Evolutionary conservation across 345 rosid species (phyloP).

Genomic region (Barbarea vulgaris): DNA sequence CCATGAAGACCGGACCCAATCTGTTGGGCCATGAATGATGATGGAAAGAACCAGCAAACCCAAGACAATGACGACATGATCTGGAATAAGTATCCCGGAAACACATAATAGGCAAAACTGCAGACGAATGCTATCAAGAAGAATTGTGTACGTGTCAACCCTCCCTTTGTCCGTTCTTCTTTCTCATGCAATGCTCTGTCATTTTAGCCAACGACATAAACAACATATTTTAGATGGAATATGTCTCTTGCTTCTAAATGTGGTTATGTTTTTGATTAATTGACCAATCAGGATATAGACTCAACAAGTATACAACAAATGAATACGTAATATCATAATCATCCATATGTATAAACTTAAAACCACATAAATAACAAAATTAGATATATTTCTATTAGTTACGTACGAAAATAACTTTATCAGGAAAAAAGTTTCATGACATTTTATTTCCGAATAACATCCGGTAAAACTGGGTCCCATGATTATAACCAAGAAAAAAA

Average conservation of each 20-base stretch:
- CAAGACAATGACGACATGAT: constrained; percentile 91
- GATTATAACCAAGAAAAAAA: background rate
- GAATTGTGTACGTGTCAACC: constrained; percentile 81
- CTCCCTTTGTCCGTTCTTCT: constrained; percentile 73
- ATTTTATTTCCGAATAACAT: background rate
- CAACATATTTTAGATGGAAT: background rate
- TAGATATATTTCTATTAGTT: background rate
- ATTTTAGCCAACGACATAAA: constrained; percentile 6
- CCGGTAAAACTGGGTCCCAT: background rate
- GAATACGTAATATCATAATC: background rate
- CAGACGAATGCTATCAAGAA: constrained; percentile 76
- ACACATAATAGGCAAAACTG: constrained; percentile 86
- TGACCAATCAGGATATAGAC: background rate
- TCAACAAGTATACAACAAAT: background rate
- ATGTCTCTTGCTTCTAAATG: constrained; percentile 1
- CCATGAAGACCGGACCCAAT: constrained; percentile 95
- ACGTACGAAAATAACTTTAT: constrained; percentile 6
- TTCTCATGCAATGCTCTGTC: constrained; percentile 86
- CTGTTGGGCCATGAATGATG: constrained; percentile 80
- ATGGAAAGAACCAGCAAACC: constrained; percentile 89
- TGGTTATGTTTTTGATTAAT: background rate
- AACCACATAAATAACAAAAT: constrained; percentile 3
- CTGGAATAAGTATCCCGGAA: constrained; percentile 88
- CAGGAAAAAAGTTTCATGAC: background rate
- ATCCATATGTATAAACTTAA: background rate